Conservation (phyloP, 1,284 basidiomycete genomes). For the Cystobasidiaceae sp. region DNA sequence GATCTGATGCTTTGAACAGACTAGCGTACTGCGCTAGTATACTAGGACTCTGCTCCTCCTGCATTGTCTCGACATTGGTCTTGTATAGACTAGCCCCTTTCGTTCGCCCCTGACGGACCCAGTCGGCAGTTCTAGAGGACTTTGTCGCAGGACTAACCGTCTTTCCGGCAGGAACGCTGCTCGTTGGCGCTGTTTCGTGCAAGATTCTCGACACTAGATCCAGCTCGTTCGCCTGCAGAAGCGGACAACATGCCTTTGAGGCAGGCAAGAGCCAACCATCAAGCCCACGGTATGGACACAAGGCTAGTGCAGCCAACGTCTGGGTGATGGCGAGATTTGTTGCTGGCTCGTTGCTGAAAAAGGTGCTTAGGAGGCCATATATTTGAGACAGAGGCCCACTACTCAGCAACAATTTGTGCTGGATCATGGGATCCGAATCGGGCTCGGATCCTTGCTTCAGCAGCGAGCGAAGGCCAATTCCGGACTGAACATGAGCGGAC, state of each 20-base stretch:
- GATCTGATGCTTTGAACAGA: conserved; percentile 17
- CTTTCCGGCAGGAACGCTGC: too few relatives aligned
- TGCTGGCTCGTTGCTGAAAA: conserved; percentile 80
- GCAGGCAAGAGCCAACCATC: conserved; percentile 66
- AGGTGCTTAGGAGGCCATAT: conserved; percentile 64
- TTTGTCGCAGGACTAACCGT: too few relatives aligned
- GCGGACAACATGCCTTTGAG: too few relatives aligned
- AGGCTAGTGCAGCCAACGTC: conserved; percentile 66
- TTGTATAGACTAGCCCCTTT: too few relatives aligned
- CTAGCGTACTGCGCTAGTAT: not conserved
- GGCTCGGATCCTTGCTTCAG: not conserved
- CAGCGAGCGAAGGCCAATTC: not conserved
- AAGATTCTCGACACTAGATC: too few relatives aligned
- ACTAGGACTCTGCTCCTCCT: too few relatives aligned
- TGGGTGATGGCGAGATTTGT: conserved; percentile 84
- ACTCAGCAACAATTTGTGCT: conserved; percentile 8
- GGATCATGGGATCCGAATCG: conserved; percentile 12
- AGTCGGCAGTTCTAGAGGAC: too few relatives aligned
- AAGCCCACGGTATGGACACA: conserved; percentile 76
- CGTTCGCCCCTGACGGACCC: too few relatives aligned
- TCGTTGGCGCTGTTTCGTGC: too few relatives aligned
- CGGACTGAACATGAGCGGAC: too few relatives aligned
- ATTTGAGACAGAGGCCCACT: conserved; percentile 48
- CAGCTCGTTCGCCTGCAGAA: too few relatives aligned
- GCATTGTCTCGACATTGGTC: too few relatives aligned